Percentiles rank a stretch among this genome's conserved stretches.
Evolutionary conservation across 768 basidiomycete genomes (phyloP).

Genomic region (Pleurotus giganteus): DNA sequence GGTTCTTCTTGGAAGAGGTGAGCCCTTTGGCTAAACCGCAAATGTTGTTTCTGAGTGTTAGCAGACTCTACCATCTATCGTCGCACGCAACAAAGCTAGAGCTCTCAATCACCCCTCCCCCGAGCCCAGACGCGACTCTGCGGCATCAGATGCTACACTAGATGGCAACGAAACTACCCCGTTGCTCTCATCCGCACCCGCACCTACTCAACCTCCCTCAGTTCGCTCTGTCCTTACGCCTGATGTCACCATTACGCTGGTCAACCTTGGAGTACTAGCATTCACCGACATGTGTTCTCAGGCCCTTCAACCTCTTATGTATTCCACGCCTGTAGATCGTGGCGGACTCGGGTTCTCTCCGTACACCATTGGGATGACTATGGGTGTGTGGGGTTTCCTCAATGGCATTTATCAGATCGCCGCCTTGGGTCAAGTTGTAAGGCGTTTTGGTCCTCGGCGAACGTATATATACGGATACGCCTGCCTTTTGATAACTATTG

Average conservation of each 20-base stretch:
- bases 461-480: conserved; percentile 33
- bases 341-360: conserved; percentile 68
- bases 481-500: conserved; percentile 11
- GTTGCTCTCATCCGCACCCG: background rate
- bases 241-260: conserved; percentile 2
- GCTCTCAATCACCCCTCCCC: background rate
- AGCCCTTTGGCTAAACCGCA: conserved; percentile 5
- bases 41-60: background rate
- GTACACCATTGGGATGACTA: conserved; percentile 59
- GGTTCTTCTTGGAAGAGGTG: conserved; percentile 28
- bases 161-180: background rate
- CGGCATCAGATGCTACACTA: background rate
- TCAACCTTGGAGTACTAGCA: conserved; percentile 4
- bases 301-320: conserved; percentile 66
- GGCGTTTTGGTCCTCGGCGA: conserved; percentile 44
- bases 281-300: conserved; percentile 39
- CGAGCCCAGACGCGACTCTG: background rate
- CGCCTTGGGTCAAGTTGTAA: conserved; percentile 44
- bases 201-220: conserved; percentile 10
- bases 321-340: conserved; percentile 61
- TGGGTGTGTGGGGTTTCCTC: conserved; percentile 43
- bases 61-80: conserved; percentile 12
- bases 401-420: conserved; percentile 51
- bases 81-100: background rate
- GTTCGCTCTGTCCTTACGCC: conserved; percentile 21